Evolutionary conservation across 2,329 filamentous ascomycete genomes (phyloP).

Genomic region (Ophiostoma triangulosporum): DNA sequence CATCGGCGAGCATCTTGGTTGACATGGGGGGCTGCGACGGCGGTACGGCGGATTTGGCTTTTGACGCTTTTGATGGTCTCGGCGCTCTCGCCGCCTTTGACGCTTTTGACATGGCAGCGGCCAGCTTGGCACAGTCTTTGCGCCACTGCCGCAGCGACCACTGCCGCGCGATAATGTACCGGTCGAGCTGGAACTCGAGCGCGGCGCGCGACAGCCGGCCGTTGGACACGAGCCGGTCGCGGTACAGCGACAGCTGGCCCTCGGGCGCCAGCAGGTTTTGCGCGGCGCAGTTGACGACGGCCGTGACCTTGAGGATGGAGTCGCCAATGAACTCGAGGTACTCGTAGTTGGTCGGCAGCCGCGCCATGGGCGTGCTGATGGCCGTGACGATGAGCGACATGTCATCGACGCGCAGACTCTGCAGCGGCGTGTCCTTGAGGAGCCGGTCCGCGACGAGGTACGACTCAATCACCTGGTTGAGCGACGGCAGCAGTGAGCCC

Average conservation of each 20-base stretch:
- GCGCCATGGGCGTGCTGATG: slow-evolving; percentile 51
- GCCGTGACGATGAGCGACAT: slow-evolving; percentile 49
- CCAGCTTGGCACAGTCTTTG: slow-evolving; percentile 37
- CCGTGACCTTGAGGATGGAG: slow-evolving; percentile 61
- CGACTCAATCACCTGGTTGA: slow-evolving; percentile 56
- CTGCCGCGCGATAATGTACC: slow-evolving; percentile 53
- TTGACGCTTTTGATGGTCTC: no score
- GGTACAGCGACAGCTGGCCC: slow-evolving; percentile 54
- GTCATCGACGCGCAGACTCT: slow-evolving; percentile 38
- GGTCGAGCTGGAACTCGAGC: slow-evolving; percentile 49
- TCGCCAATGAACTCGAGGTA: slow-evolving; percentile 81
- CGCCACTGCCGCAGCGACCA: slow-evolving; percentile 65
- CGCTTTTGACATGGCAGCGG: background rate
- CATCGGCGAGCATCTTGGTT: slow-evolving; percentile 73
- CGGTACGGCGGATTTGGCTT: background rate
- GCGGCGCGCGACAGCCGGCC: slow-evolving; percentile 54
- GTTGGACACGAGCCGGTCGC: slow-evolving; percentile 63
- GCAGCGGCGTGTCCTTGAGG: slow-evolving; percentile 35
- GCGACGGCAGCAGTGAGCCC: slow-evolving; percentile 55
- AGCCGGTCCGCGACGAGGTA: slow-evolving; percentile 50
- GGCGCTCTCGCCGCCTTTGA: no score
- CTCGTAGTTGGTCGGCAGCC: slow-evolving; percentile 58
- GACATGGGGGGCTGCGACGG: slow-evolving; percentile 32
- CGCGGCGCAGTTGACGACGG: slow-evolving; percentile 49
- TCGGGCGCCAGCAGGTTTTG: slow-evolving; percentile 57